These are phyloP conservation scores for Cornus kousa DNA, from an alignment of 148 eudicot species.

Conservation along the genomic window DNA sequence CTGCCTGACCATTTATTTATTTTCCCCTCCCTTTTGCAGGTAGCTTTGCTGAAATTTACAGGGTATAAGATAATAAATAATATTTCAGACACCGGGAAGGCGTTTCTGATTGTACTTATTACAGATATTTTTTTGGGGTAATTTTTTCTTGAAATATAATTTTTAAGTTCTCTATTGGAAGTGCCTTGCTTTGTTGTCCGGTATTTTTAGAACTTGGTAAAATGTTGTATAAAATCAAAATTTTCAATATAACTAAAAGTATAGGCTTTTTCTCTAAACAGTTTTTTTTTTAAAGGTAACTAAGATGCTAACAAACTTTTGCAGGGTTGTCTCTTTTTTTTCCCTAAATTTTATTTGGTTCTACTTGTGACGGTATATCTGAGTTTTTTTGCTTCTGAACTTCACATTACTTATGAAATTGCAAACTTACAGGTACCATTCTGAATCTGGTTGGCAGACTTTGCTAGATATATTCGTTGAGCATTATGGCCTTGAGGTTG, in stretches of 20 bases:
- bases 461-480: slow-evolving; percentile 71
- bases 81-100: slow-evolving; percentile 92
- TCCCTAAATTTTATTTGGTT: not conserved
- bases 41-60: slow-evolving; percentile 92
- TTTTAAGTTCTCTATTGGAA: not conserved
- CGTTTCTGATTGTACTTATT: slow-evolving; percentile 77
- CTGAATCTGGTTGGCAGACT: slow-evolving; percentile 98
- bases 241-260: too few species aligned
- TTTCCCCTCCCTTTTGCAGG: slow-evolving; percentile 50
- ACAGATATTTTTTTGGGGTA: slow-evolving; percentile 97
- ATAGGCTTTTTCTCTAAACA: not conserved
- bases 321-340: not conserved
- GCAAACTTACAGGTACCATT: slow-evolving; percentile 69
- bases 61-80: slow-evolving; percentile 90
- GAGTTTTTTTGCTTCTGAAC: not conserved
- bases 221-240: not conserved
- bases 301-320: not conserved
- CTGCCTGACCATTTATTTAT: slow-evolving; percentile 7
- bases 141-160: slow-evolving; percentile 1
- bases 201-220: not conserved
- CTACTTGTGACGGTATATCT: not conserved
- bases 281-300: not conserved
- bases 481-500: slow-evolving; percentile 88
- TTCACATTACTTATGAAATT: slow-evolving; percentile 2
- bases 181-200: not conserved